These are phyloP conservation scores for Drechslera avenae DNA, from an alignment of 2,329 filamentous ascomycete species.

Conservation along the genomic window DNA sequence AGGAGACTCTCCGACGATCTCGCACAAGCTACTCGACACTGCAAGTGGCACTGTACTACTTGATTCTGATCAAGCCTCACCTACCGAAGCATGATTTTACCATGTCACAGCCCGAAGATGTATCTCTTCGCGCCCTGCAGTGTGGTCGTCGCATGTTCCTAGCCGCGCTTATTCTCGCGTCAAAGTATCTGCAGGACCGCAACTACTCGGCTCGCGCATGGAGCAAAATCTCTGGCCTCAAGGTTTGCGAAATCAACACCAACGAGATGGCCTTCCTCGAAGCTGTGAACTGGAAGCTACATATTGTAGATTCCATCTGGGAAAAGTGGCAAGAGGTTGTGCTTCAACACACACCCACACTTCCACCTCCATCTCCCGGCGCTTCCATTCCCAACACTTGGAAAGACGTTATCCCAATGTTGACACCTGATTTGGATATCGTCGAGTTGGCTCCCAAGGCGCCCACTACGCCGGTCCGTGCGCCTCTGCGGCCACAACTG, in stretches of 20 bases:
- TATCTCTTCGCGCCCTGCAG: conserved; percentile 79
- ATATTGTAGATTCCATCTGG: conserved; percentile 87
- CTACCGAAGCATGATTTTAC: conserved; percentile 84
- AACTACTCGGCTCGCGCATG: conserved; percentile 97
- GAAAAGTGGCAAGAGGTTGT: conserved; percentile 94
- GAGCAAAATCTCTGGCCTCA: conserved; percentile 99
- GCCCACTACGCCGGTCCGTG: conserved; percentile 34
- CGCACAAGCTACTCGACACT: conserved; percentile 97
- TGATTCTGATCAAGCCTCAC: conserved; percentile 90
- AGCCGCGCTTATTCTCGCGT: conserved; percentile 89
- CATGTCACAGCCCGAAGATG: conserved; percentile 79
- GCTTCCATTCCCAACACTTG: conserved; percentile 48
- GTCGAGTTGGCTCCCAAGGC: conserved; percentile 48
- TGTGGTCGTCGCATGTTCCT: conserved; percentile 98
- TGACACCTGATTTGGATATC: conserved; percentile 63
- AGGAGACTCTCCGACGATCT: conserved; percentile 93
- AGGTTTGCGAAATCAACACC: conserved; percentile 90
- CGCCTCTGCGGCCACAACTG: conserved; percentile 31
- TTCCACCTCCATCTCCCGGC: conserved; percentile 50
- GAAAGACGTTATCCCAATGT: conserved; percentile 58
- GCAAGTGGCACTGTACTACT: conserved; percentile 94
- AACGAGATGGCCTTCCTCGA: conserved; percentile 92
- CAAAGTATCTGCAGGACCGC: conserved; percentile 96
- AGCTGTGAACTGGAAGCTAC: conserved; percentile 91
- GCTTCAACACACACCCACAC: conserved; percentile 75